Conservation (phyloP, 768 basidiomycete genomes). For the Macrolepiota fuliginosa region DNA sequence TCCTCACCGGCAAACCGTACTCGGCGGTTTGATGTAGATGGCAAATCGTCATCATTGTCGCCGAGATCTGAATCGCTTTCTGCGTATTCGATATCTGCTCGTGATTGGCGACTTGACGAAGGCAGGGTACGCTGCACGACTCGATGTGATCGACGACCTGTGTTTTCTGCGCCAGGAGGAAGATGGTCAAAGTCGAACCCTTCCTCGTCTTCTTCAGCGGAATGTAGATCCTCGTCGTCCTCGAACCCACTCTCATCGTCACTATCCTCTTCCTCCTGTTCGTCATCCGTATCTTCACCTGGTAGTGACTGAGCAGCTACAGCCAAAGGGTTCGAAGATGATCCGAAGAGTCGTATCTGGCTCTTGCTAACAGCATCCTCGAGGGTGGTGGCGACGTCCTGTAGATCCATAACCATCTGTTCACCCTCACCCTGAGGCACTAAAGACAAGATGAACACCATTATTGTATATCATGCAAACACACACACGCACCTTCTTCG, state of each 20-base stretch:
- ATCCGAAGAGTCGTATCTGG: constrained; percentile 79
- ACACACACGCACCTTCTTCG: constrained; percentile 46
- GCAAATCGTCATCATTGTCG: constrained; percentile 38
- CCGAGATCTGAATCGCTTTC: constrained; percentile 78
- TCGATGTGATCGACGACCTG: constrained; percentile 51
- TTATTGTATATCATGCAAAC: background rate
- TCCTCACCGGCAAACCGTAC: constrained; percentile 42
- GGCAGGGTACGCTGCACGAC: constrained; percentile 40
- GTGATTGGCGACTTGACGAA: constrained; percentile 30
- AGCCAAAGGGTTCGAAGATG: constrained; percentile 71
- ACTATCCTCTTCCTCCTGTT: constrained; percentile 12
- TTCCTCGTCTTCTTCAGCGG: constrained; percentile 25
- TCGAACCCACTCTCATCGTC: constrained; percentile 33
- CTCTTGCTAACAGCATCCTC: constrained; percentile 80
- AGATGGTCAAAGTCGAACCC: constrained; percentile 11
- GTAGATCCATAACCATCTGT: constrained; percentile 95
- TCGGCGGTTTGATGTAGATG: constrained; percentile 19
- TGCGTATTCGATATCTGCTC: constrained; percentile 58
- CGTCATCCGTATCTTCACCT: constrained; percentile 25
- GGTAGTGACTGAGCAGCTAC: constrained; percentile 31
- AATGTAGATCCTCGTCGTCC: constrained; percentile 24
- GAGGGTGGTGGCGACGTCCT: constrained; percentile 80
- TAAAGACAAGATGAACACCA: constrained; percentile 24
- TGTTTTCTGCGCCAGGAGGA: constrained; percentile 31
- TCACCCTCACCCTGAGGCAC: constrained; percentile 91